Conservation (phyloP, 768 basidiomycete species). For the Phaeotremella skinneri region DNA sequence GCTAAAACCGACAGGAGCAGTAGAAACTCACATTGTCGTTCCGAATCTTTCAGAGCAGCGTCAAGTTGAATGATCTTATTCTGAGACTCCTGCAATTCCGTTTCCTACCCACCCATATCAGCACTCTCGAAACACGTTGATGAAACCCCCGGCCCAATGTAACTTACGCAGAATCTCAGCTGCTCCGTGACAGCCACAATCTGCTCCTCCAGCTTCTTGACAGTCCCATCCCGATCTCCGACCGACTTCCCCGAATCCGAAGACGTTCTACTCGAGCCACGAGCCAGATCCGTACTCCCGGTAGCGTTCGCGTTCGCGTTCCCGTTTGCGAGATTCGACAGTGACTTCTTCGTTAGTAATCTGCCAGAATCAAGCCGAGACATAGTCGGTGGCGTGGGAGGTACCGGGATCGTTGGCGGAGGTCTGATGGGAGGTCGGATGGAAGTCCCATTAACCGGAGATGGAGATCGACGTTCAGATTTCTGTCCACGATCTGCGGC, state of each 20-base stretch:
- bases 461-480: neutral
- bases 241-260: neutral
- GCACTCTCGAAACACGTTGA: no score
- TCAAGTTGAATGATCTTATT: constrained; percentile 68
- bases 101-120: constrained; percentile 1
- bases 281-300: no score
- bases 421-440: neutral
- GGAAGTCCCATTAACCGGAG: neutral
- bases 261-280: neutral
- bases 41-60: constrained; percentile 81
- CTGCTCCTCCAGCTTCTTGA: constrained; percentile 1
- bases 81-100: constrained; percentile 1
- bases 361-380: neutral
- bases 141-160: no score
- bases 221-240: neutral
- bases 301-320: neutral
- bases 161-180: neutral
- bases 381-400: neutral
- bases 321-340: neutral
- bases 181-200: neutral
- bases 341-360: neutral
- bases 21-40: constrained; percentile 75
- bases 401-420: neutral
- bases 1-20: neutral
- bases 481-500: neutral